Evolutionary conservation across 495 filamentous ascomycete genomes (phyloP).

Genomic region (Trichocladium antarcticum): DNA sequence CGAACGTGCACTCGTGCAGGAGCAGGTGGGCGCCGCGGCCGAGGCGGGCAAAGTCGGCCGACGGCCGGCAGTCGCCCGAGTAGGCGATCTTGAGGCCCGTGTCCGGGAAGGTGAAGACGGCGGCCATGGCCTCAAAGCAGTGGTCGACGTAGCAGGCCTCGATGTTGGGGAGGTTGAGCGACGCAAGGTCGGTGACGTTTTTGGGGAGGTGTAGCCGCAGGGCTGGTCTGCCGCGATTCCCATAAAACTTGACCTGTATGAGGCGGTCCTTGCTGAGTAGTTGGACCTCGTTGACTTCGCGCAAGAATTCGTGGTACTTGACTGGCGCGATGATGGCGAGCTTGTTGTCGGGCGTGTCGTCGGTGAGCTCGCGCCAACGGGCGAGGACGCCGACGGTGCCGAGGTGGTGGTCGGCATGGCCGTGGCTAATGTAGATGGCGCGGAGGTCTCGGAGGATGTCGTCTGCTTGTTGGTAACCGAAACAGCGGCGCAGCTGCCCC

Average conservation of each 20-base stretch:
- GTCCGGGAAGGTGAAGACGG: constrained; percentile 59
- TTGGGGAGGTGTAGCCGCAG: not conserved
- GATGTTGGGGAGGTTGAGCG: constrained; percentile 38
- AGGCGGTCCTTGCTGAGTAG: constrained; percentile 49
- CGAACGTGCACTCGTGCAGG: constrained; percentile 93
- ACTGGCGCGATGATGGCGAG: constrained; percentile 16
- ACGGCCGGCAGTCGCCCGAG: constrained; percentile 85
- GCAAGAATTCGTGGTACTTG: constrained; percentile 59
- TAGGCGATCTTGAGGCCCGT: constrained; percentile 78
- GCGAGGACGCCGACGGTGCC: constrained; percentile 70
- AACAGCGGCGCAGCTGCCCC: constrained; percentile 76
- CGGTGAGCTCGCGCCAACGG: constrained; percentile 46
- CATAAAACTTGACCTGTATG: constrained; percentile 29
- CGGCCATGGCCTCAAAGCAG: constrained; percentile 66
- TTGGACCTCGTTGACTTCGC: constrained; percentile 69
- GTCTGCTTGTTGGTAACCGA: constrained; percentile 48
- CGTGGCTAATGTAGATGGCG: constrained; percentile 85
- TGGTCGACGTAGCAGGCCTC: constrained; percentile 58
- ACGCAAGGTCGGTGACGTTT: constrained; percentile 2
- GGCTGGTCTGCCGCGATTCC: not conserved
- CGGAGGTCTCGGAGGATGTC: constrained; percentile 66
- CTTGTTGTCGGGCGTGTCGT: not conserved
- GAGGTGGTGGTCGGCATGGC: constrained; percentile 94
- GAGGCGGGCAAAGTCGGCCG: constrained; percentile 52
- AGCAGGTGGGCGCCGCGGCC: constrained; percentile 67